phyloP scores from a whole-genome alignment of 257 asterid genomes.

The Nicotiana attenuata region DNA sequence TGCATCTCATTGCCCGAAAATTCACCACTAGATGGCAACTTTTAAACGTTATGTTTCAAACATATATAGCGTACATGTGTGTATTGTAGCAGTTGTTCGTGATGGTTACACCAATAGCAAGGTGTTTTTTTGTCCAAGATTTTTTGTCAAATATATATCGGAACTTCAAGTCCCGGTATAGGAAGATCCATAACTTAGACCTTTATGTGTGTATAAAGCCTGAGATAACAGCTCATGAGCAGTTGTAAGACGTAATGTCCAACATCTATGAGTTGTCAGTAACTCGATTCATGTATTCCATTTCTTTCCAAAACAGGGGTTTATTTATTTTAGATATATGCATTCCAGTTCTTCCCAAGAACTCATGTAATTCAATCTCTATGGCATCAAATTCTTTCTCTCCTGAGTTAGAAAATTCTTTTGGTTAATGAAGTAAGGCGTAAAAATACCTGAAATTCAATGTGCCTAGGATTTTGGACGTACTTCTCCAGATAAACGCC shows the following conservation, averaged over 20 bases:
- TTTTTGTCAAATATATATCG: neutral
- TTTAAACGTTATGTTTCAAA: neutral
- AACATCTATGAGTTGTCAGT: neutral
- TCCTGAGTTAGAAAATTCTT: neutral
- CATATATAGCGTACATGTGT: neutral
- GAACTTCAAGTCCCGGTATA: neutral
- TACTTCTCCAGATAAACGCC: conserved; percentile 97
- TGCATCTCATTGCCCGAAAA: neutral
- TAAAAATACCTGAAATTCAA: conserved; percentile 52
- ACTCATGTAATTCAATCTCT: neutral
- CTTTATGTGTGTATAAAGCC: neutral
- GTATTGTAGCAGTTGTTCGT: neutral
- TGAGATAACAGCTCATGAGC: conserved; percentile 3
- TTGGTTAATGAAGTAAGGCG: neutral
- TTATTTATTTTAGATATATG: neutral
- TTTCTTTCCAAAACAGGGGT: neutral
- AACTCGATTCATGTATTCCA: neutral
- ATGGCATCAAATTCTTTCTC: neutral
- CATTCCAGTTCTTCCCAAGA: neutral
- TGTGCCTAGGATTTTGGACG: conserved; percentile 92
- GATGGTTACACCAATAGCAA: neutral
- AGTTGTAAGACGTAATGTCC: neutral
- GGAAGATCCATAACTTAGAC: neutral
- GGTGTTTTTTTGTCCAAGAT: neutral
- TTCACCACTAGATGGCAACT: neutral